Evolutionary conservation across 2,329 filamentous ascomycete genomes (phyloP), one percentile per base, ranked within the genome.

Genomic region (Trichoderma aggressivum): DNA sequence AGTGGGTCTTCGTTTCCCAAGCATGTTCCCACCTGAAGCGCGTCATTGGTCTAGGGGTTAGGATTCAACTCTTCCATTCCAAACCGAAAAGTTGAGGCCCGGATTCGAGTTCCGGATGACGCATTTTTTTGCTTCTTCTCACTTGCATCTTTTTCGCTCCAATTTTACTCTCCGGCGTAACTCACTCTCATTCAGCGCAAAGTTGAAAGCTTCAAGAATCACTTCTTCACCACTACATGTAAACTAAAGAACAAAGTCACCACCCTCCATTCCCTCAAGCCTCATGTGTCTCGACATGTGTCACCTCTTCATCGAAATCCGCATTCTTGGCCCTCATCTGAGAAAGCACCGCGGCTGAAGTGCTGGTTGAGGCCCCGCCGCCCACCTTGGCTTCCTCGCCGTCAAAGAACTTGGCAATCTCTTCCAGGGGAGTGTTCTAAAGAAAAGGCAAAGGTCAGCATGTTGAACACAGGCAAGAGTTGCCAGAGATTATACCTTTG

Each of bases 91-190:
- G 68, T 70, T 70, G 68, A 70, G 68, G 68, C 68, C 68, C 68
- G 68, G 68, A 70, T 70, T 70, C 68, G 68, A 70, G 68, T 70
- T 70, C 68, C 68, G 68, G 68, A 70, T 70, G 68, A 70, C 68
- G 68, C 68, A 70, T 50, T 65, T 70, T 70, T 70, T 70, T 70
- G 32, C 55, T 26, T 14, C 16, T 47, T 21, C 5, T 24, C 24
- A 43, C 18, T 12, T 32, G 18, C 39, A 2, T 28, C 8, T 39
- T 50, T 60, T 21, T 34, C 28, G 5, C 11, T 5, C 5, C n/a
- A 53, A 14, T 14, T 14, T 26, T 11, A 16, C 6, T 56, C 5
- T 55, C 3, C 5, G 21, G 21, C 21, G 6, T 24, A 7, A 21
- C 47, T 53, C 47, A 53, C 21, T 53, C 47, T 53, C 47, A 53